These are phyloP conservation scores for Polyporus arcularius DNA, from an alignment of 768 basidiomycete species.

Conservation along the genomic window DNA sequence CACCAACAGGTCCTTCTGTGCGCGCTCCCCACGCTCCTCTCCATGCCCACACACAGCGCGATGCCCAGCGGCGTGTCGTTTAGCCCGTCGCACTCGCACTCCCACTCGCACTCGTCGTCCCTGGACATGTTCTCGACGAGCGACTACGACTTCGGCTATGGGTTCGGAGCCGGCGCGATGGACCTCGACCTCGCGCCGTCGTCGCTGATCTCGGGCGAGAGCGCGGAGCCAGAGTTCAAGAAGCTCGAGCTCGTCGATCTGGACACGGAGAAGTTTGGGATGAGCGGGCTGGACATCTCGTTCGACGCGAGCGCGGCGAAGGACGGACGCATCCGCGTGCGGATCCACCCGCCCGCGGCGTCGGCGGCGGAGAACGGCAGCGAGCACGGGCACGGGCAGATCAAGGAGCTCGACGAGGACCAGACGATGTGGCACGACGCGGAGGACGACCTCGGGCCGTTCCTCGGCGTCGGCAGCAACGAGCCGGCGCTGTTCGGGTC, in stretches of 20 bases:
- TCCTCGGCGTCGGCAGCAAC: conserved; percentile 53
- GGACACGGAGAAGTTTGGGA: conserved; percentile 46
- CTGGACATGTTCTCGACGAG: conserved; percentile 28
- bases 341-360: conserved; percentile 56
- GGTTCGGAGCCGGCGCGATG: conserved; percentile 27
- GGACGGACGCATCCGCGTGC: conserved; percentile 72
- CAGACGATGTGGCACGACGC: conserved; percentile 35
- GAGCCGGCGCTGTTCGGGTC: conserved; percentile 4
- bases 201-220: conserved; percentile 26
- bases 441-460: conserved; percentile 47
- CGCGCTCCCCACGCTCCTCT: conserved; percentile 72
- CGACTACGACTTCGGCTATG: conserved; percentile 49
- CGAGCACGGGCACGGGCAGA: conserved; percentile 29
- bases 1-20: conserved; percentile 68
- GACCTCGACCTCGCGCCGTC: conserved; percentile 32
- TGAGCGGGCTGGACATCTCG: conserved; percentile 64
- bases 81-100: conserved; percentile 42
- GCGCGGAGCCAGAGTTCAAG: conserved; percentile 43
- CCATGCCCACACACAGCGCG: conserved; percentile 56
- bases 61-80: conserved; percentile 50
- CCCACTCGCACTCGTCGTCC: conserved; percentile 42
- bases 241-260: conserved; percentile 63
- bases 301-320: conserved; percentile 67
- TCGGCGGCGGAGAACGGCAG: conserved; percentile 36
- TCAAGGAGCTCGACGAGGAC: conserved; percentile 25